Evolutionary conservation across 176 grass and related monocot genomes (phyloP).

Genomic region (Stipa capillata): DNA sequence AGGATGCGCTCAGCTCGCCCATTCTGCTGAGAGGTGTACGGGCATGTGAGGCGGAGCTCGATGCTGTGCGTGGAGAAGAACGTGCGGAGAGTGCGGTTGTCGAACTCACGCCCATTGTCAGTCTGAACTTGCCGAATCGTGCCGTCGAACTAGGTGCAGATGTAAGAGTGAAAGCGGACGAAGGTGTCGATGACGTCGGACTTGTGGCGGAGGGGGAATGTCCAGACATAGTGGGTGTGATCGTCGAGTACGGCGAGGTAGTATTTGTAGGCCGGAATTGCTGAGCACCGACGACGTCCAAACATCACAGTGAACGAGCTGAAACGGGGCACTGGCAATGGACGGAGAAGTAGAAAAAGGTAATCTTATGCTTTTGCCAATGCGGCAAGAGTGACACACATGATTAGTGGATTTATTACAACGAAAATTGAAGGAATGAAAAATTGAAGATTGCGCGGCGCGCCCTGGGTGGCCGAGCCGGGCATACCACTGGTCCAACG

Average conservation of each 20-base stretch:
- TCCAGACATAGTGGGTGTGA: neutral
- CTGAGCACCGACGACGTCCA: neutral
- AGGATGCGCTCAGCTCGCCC: neutral
- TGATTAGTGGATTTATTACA: no score
- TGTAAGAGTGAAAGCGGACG: neutral
- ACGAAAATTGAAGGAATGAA: no score
- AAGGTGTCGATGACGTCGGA: neutral
- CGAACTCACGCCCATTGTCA: neutral
- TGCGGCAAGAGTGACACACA: no score
- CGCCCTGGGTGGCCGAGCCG: neutral
- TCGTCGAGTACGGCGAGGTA: neutral
- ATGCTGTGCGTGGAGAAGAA: neutral
- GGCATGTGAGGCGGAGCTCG: neutral
- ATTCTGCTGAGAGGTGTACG: neutral
- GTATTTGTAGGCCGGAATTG: neutral
- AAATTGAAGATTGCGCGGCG: no score
- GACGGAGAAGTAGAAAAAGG: no score
- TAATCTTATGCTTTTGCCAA: no score
- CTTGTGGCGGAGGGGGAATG: neutral
- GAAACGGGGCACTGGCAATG: neutral
- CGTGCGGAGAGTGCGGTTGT: neutral
- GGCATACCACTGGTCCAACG: neutral
- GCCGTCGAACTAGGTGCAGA: neutral
- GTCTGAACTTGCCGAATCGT: neutral
- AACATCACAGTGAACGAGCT: neutral